A percentile compares a stretch with the other conserved stretches of the same genome.
Evolutionary conservation across 2,329 filamentous ascomycete species (phyloP).

Genomic region (Ophiostoma triangulosporum): DNA sequence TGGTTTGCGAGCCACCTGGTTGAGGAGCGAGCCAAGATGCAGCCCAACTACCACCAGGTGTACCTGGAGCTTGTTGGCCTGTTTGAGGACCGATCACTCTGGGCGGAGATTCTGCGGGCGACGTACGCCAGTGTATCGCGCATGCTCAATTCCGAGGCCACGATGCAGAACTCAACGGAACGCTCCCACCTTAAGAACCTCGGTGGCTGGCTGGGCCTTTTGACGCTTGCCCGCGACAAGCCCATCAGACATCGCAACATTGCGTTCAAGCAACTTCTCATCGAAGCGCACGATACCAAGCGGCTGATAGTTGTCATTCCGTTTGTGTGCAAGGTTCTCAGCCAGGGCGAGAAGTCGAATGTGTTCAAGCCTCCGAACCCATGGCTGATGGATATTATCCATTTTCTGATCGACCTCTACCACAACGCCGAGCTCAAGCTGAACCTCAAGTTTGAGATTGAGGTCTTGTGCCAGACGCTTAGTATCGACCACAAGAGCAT

Average conservation of each 20-base stretch:
- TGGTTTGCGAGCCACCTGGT: slow-evolving; percentile 96
- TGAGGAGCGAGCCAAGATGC: slow-evolving; percentile 90
- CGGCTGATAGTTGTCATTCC: slow-evolving; percentile 85
- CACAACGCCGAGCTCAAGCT: slow-evolving; percentile 86
- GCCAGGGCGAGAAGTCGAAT: slow-evolving; percentile 70
- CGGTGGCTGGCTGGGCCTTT: slow-evolving; percentile 80
- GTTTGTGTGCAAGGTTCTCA: slow-evolving; percentile 91
- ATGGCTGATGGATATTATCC: slow-evolving; percentile 94
- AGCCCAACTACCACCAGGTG: slow-evolving; percentile 89
- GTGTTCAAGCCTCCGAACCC: slow-evolving; percentile 93
- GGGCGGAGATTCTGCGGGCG: slow-evolving; percentile 82
- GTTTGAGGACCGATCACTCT: slow-evolving; percentile 65
- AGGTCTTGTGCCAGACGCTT: slow-evolving; percentile 87
- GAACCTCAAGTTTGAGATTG: slow-evolving; percentile 96
- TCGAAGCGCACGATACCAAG: slow-evolving; percentile 88
- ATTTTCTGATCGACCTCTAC: slow-evolving; percentile 84
- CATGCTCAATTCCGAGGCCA: slow-evolving; percentile 81
- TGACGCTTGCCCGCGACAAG: slow-evolving; percentile 86
- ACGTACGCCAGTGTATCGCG: slow-evolving; percentile 78
- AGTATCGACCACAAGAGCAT: slow-evolving; percentile 87
- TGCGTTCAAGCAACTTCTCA: slow-evolving; percentile 87
- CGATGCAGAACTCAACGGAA: slow-evolving; percentile 72
- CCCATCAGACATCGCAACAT: slow-evolving; percentile 95
- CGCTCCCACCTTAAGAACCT: slow-evolving; percentile 84
- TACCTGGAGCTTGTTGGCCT: slow-evolving; percentile 82